These are phyloP conservation scores for Trametes hirsuta DNA, from an alignment of 1,284 basidiomycete genomes.

Conservation along the genomic window DNA sequence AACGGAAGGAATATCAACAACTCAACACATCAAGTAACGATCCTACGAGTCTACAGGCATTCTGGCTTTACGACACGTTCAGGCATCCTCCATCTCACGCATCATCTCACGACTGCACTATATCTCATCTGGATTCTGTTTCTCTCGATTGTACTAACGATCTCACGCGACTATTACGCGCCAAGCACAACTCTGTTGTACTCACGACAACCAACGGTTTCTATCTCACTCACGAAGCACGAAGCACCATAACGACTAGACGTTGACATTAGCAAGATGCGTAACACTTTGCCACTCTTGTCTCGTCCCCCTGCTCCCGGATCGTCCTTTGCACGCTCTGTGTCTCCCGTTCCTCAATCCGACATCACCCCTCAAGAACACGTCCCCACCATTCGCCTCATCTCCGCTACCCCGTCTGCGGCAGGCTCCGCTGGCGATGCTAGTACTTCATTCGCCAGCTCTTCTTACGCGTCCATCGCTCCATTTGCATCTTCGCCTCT, in stretches of 20 bases:
- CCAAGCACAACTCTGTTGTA: constrained; percentile 29
- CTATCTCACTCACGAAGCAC: constrained; percentile 8
- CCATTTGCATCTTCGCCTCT: constrained; percentile 37
- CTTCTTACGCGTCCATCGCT: constrained; percentile 35
- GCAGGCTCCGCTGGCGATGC: constrained; percentile 43
- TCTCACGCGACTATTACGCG: constrained; percentile 18
- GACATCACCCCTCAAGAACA: constrained; percentile 35
- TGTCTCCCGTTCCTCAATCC: constrained; percentile 35
- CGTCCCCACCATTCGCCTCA: constrained; percentile 67
- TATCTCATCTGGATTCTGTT: constrained; percentile 1
- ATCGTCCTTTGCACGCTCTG: constrained; percentile 32
- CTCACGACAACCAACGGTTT: constrained; percentile 27
- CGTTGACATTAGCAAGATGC: constrained; percentile 36
- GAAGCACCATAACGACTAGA: constrained; percentile 20
- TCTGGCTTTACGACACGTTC: constrained; percentile 21
- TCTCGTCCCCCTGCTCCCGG: constrained; percentile 36
- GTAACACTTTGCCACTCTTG: constrained; percentile 38
- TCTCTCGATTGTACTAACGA: constrained; percentile 26
- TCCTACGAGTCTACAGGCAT: constrained; percentile 26
- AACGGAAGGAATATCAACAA: constrained; percentile 17
- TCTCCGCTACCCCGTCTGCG: constrained; percentile 66
- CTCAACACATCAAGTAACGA: constrained; percentile 30
- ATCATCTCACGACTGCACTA: constrained; percentile 27
- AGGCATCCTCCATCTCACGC: constrained; percentile 26
- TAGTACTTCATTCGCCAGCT: constrained; percentile 32